These are phyloP conservation scores for Galerina sulciceps DNA, from an alignment of 768 basidiomycete genomes.

Conservation along the genomic window DNA sequence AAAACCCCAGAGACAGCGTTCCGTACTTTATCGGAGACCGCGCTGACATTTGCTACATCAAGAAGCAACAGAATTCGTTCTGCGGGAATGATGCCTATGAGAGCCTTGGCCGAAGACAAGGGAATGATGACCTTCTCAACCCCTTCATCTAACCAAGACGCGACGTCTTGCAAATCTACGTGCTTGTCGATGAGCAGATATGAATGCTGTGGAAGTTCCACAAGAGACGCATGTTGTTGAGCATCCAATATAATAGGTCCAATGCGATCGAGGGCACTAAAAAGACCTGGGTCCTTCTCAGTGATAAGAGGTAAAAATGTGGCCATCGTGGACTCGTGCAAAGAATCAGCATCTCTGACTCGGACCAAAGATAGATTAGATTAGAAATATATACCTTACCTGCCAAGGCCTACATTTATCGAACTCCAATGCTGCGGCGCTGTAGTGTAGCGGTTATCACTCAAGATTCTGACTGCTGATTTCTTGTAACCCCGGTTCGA, in stretches of 20 bases:
- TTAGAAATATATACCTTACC: not conserved
- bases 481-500: not conserved
- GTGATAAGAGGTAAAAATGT: conserved; percentile 68
- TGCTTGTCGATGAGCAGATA: conserved; percentile 63
- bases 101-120: conserved; percentile 63
- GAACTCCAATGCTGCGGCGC: conserved; percentile 11
- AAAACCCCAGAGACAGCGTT: conserved; percentile 79
- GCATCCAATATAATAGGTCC: conserved; percentile 71
- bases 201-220: conserved; percentile 38
- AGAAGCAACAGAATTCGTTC: conserved; percentile 78
- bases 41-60: conserved; percentile 72
- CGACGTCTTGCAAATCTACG: conserved; percentile 55
- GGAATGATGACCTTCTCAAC: conserved; percentile 81
- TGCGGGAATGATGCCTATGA: conserved; percentile 69
- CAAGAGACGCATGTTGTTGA: conserved; percentile 30
- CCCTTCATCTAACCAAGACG: conserved; percentile 76
- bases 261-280: conserved; percentile 70
- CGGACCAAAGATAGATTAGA: conserved; percentile 11
- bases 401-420: too few species aligned
- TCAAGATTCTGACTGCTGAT: conserved; percentile 19
- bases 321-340: conserved; percentile 36
- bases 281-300: conserved; percentile 47
- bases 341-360: conserved; percentile 9
- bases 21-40: conserved; percentile 76
- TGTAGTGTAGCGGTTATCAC: conserved; percentile 43